phyloP scores from a whole-genome alignment of 176 grass and related monocot genomes.

The Saccharum officinarum region DNA sequence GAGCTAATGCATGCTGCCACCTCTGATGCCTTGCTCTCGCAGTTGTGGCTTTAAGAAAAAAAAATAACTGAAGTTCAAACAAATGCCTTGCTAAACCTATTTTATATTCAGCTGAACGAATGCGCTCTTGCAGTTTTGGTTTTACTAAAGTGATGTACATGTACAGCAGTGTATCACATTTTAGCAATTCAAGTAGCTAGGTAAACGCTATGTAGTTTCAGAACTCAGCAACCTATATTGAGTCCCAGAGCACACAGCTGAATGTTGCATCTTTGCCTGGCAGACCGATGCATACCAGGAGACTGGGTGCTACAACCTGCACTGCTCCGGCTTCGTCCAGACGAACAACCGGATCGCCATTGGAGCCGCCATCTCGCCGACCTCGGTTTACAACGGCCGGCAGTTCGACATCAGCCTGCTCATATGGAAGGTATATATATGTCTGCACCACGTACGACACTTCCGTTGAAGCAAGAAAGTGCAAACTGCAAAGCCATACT shows the following conservation, averaged over 20 bases:
- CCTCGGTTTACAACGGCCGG: slow-evolving; percentile 51
- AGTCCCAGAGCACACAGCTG: neutral
- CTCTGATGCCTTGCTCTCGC: too few relatives aligned
- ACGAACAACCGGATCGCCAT: slow-evolving; percentile 83
- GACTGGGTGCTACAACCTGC: slow-evolving; percentile 95
- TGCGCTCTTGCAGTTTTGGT: neutral
- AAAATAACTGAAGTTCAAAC: too few relatives aligned
- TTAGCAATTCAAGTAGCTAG: neutral
- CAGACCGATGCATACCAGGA: slow-evolving; percentile 89
- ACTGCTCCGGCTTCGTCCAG: slow-evolving; percentile 92
- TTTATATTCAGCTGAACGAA: neutral
- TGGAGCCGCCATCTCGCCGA: slow-evolving; percentile 81
- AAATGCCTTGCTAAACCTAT: too few relatives aligned
- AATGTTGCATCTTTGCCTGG: neutral
- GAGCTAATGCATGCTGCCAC: too few relatives aligned
- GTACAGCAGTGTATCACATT: neutral
- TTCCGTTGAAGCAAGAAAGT: too few relatives aligned
- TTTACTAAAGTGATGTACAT: neutral
- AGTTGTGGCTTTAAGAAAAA: too few relatives aligned
- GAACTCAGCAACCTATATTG: too few relatives aligned
- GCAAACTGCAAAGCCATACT: too few relatives aligned
- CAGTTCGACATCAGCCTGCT: slow-evolving; percentile 90
- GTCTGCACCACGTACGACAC: too few relatives aligned
- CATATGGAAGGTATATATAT: slow-evolving; percentile 61
- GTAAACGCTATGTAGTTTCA: neutral